Base-by-base conservation (phyloP, 306 rosid species). In the cucumber (Cucumis sativus) region DNA sequence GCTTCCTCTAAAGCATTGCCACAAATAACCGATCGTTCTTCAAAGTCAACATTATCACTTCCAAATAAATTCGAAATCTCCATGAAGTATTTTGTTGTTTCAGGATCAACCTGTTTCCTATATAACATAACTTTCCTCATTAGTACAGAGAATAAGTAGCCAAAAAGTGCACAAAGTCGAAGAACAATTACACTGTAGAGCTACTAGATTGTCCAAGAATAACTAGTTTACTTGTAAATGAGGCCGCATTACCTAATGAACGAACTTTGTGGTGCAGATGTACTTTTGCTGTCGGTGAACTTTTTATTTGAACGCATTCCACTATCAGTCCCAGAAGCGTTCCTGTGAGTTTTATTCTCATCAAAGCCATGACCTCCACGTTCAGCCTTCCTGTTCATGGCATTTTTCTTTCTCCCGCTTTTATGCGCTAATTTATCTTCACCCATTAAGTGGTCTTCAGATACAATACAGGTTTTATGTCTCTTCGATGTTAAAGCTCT, bases 101-200 rank as follows among this genome's bases (percentile, higher is more conserved):
- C 97, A 7, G 97, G 97, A 78, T 92, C 99, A 75, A 95, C 86
- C 82, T 79, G 93, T 80, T 92, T 95, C 96, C 97, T 90, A 61
- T 87, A 65, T 81, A 87, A 66, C 37, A 75, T 30, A 28, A 79
- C 45, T 40, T 61, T 30, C 52, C 58, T 54, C 78, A 54, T 78
- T 11, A 65, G 54, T 35, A 75, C 62, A 64, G 54, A 47, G 15
- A 63, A 64, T 12, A 28, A 17, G 57, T 75, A 65, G 59, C 18
- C 49, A 68, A 18, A 30, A 25, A 20, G 5, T 35, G 61, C 55
- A 76, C 21, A 3, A 7, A 18, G 41, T 62, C 6, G 55, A 77
- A 33, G 72, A 43, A 56, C 79, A 49, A 47, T 51, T 74, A 49
- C 43, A 20, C 69, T 7, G 10, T 21, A 37, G 71, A 15, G 37